Percentiles rank a stretch among this genome's conserved stretches.
Conservation (phyloP, 1,139 yeast genomes). For the Kodamaea ohmeri region DNA sequence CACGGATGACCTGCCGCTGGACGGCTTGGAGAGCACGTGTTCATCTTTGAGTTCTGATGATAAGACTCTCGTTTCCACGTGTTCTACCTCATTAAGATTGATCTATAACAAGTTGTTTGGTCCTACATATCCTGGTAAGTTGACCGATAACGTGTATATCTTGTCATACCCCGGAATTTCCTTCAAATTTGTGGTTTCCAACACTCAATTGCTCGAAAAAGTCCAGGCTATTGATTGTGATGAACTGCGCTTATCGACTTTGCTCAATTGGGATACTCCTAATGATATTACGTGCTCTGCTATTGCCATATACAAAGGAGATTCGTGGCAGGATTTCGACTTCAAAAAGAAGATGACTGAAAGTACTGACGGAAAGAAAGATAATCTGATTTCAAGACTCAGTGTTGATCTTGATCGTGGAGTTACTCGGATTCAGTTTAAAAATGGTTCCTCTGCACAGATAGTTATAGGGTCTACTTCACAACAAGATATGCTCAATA, state of each 20-base stretch:
- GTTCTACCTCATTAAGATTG: constrained; percentile 32
- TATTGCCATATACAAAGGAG: constrained; percentile 36
- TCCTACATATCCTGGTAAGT: constrained; percentile 58
- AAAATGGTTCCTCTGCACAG: constrained; percentile 3
- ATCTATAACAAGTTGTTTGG: constrained; percentile 60
- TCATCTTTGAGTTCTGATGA: constrained; percentile 10
- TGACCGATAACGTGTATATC: constrained; percentile 28
- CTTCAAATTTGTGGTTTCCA: constrained; percentile 37
- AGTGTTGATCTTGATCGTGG: constrained; percentile 10
- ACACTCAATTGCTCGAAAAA: constrained; percentile 18
- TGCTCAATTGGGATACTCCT: constrained; percentile 32
- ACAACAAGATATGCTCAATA: constrained; percentile 47
- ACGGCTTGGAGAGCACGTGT: constrained; percentile 7
- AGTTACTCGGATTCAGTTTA: constrained; percentile 5
- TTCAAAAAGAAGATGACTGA: constrained; percentile 10
- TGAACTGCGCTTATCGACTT: constrained; percentile 24
- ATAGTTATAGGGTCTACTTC: constrained; percentile 40
- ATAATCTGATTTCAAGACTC: constrained; percentile 7
- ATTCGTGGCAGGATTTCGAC: constrained; percentile 27
- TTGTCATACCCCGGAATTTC: constrained; percentile 57
- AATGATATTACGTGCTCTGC: constrained; percentile 36
- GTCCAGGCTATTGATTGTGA: constrained; percentile 16
- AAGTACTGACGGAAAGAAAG: not conserved
- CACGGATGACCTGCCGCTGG: constrained; percentile 7
- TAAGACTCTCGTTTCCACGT: constrained; percentile 8